Evolutionary conservation across 179 eudicot species (phyloP).

Genomic region (Sideroxylon spinosum): DNA sequence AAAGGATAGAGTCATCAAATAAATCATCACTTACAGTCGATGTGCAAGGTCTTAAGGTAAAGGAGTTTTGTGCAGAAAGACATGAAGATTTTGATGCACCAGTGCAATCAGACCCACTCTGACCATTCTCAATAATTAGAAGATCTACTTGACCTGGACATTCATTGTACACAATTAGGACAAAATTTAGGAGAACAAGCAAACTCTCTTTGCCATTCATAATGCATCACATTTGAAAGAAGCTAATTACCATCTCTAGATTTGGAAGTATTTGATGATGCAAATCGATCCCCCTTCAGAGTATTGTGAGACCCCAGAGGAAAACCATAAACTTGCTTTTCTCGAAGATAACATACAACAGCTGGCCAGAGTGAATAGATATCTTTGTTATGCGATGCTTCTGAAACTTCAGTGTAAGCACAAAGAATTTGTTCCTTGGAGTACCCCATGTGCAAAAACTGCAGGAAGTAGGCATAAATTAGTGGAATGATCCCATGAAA

Average conservation of each 20-base stretch:
- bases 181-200: conserved; percentile 1
- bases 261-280: conserved; percentile 28
- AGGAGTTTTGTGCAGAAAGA: conserved; percentile 12
- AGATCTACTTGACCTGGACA: conserved; percentile 40
- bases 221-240: not conserved
- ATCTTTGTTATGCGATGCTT: conserved; percentile 36
- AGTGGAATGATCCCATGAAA: not conserved
- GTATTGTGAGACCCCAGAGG: conserved; percentile 27
- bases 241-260: conserved; percentile 37
- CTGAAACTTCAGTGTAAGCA: conserved; percentile 48
- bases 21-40: conserved; percentile 49
- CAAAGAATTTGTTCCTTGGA: conserved; percentile 45
- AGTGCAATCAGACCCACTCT: conserved; percentile 13
- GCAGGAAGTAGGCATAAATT: conserved; percentile 11
- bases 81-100: conserved; percentile 17
- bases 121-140: conserved; percentile 13
- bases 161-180: not conserved
- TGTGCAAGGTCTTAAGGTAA: conserved; percentile 34
- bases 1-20: conserved; percentile 14
- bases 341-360: conserved; percentile 58
- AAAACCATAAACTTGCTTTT: conserved; percentile 51
- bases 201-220: conserved; percentile 10
- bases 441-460: conserved; percentile 61
- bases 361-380: conserved; percentile 58
- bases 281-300: conserved; percentile 23